Conservation (phyloP, 306 rosid genomes). For the Clitoria ternatea region DNA sequence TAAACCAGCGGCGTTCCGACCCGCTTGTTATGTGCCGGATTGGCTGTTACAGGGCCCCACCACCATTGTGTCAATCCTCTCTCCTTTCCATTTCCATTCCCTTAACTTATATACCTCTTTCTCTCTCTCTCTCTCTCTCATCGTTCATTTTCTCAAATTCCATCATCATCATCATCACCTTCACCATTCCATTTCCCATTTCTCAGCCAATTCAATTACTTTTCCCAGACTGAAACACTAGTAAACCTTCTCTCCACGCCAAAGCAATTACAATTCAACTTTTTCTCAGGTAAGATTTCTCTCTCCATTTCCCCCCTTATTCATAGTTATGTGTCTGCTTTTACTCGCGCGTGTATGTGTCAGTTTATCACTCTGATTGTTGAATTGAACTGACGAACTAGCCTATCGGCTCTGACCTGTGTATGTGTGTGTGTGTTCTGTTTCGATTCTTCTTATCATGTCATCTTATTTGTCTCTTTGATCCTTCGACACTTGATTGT, state of each 20-base stretch:
- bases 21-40: slow-evolving; percentile 18
- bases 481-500: slow-evolving; percentile 9
- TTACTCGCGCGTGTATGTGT: background rate
- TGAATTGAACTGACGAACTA: background rate
- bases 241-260: slow-evolving; percentile 20
- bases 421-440: background rate
- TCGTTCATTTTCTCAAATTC: slow-evolving; percentile 5
- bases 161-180: background rate
- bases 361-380: background rate
- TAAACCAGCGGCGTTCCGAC: slow-evolving; percentile 25
- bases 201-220: background rate
- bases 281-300: slow-evolving; percentile 46
- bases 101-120: slow-evolving; percentile 17
- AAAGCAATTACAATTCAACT: slow-evolving; percentile 23
- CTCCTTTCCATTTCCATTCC: background rate
- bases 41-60: slow-evolving; percentile 36
- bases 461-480: background rate
- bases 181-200: background rate
- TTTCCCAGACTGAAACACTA: background rate
- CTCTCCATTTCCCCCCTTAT: background rate
- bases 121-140: background rate
- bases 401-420: background rate
- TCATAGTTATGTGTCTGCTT: background rate
- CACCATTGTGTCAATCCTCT: background rate
- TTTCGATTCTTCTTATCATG: background rate